phyloP scores from a whole-genome alignment of 306 rosid species.

The Rubus parviflorus region DNA sequence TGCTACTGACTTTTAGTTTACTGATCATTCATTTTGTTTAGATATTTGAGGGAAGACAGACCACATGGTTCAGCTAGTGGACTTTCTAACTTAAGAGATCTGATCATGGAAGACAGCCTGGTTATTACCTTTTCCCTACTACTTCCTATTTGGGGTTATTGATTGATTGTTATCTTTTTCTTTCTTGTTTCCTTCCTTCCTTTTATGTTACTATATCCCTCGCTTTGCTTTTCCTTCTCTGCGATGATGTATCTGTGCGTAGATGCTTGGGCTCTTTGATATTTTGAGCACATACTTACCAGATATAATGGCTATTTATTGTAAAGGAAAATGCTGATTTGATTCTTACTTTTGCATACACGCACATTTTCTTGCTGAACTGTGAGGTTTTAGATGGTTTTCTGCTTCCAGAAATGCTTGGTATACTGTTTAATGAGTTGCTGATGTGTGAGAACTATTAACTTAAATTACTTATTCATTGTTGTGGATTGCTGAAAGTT shows the following conservation, averaged over 20 bases:
- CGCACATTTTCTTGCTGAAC: constrained; percentile 85
- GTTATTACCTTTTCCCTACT: constrained; percentile 43
- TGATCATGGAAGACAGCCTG: constrained; percentile 89
- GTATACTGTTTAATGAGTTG: constrained; percentile 41
- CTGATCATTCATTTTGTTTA: constrained; percentile 31
- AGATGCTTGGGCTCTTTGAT: not conserved
- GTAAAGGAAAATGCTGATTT: constrained; percentile 13
- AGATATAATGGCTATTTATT: not conserved
- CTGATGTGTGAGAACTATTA: constrained; percentile 16
- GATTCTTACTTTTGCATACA: constrained; percentile 46
- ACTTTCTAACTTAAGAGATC: constrained; percentile 77
- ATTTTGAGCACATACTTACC: not conserved
- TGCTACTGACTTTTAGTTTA: constrained; percentile 1
- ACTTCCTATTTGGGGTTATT: constrained; percentile 9
- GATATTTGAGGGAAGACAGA: constrained; percentile 88
- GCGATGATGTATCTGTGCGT: not conserved
- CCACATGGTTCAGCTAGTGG: constrained; percentile 99
- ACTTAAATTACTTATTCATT: constrained; percentile 8
- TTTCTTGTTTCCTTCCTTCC: not conserved
- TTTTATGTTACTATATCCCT: not conserved
- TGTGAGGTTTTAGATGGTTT: constrained; percentile 90
- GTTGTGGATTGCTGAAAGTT: constrained; percentile 19
- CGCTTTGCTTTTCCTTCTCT: not conserved
- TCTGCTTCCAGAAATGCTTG: constrained; percentile 89
- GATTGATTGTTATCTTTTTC: constrained; percentile 6